Conservation (phyloP, 2,329 filamentous ascomycete genomes). For the Scedosporium aurantiacum region DNA sequence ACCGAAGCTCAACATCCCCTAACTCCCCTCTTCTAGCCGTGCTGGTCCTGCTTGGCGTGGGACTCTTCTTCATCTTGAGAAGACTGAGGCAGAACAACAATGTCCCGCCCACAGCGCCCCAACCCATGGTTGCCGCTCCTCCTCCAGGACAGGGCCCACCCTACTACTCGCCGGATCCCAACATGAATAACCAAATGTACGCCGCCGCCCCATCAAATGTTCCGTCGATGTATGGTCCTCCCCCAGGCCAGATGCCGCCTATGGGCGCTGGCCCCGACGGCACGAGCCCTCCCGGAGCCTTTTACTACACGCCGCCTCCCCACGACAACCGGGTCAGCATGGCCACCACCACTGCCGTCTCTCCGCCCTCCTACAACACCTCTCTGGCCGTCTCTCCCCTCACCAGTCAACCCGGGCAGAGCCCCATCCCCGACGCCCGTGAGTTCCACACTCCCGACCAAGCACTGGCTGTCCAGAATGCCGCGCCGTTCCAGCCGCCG, state of each 20-base stretch:
- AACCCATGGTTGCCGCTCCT: neutral
- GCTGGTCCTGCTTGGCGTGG: neutral
- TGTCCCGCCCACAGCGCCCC: neutral
- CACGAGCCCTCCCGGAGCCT: neutral
- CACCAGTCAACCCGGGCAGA: neutral
- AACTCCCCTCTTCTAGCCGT: neutral
- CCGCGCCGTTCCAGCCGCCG: no score
- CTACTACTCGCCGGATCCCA: neutral
- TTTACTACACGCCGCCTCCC: neutral
- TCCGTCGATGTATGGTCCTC: slow-evolving; percentile 5
- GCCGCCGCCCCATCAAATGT: neutral
- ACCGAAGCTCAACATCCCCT: neutral
- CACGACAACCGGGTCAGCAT: neutral
- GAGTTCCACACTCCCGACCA: neutral
- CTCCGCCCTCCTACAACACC: neutral
- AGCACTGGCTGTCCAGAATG: neutral
- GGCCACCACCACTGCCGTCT: neutral
- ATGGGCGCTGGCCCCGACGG: neutral
- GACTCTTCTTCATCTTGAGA: slow-evolving; percentile 3
- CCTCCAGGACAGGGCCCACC: neutral
- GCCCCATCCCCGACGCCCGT: neutral
- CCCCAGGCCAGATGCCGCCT: neutral
- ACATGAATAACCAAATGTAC: slow-evolving; percentile 1
- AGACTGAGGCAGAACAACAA: neutral
- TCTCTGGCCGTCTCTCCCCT: neutral